These are phyloP conservation scores for Aspergillus olivimuriae DNA, from an alignment of 495 filamentous ascomycete genomes.

Conservation along the genomic window DNA sequence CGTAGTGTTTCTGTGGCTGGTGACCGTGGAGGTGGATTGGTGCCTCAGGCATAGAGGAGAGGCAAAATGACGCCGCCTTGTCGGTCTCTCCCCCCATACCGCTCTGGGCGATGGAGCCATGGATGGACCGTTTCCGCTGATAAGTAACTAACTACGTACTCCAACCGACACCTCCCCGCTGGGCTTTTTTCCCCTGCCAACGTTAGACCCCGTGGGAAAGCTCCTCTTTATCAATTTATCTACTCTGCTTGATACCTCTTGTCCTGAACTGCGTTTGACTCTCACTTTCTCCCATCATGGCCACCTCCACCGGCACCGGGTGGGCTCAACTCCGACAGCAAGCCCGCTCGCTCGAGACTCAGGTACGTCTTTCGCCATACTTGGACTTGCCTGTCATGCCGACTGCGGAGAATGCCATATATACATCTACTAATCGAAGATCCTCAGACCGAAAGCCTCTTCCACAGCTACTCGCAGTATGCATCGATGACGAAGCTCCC, in stretches of 20 bases:
- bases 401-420: background rate
- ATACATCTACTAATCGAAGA: too few relatives aligned
- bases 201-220: too few relatives aligned
- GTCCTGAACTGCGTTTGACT: too few relatives aligned
- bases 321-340: conserved; percentile 97
- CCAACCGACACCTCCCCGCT: too few relatives aligned
- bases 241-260: too few relatives aligned
- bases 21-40: conserved; percentile 5
- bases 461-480: conserved; percentile 94
- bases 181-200: too few relatives aligned
- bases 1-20: conserved; percentile 6
- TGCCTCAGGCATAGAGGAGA: too few relatives aligned
- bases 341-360: conserved; percentile 81
- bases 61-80: conserved; percentile 4
- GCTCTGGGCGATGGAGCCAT: background rate
- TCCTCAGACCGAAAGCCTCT: conserved; percentile 92
- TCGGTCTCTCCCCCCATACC: conserved; percentile 1
- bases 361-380: conserved; percentile 49
- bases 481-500: conserved; percentile 75
- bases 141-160: background rate
- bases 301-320: conserved; percentile 68
- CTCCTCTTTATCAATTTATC: too few relatives aligned
- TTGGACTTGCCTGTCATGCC: conserved; percentile 3
- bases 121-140: background rate
- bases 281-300: conserved; percentile 43